Conservation (phyloP, 495 filamentous ascomycete genomes). For the Apiosordaria backusii region DNA sequence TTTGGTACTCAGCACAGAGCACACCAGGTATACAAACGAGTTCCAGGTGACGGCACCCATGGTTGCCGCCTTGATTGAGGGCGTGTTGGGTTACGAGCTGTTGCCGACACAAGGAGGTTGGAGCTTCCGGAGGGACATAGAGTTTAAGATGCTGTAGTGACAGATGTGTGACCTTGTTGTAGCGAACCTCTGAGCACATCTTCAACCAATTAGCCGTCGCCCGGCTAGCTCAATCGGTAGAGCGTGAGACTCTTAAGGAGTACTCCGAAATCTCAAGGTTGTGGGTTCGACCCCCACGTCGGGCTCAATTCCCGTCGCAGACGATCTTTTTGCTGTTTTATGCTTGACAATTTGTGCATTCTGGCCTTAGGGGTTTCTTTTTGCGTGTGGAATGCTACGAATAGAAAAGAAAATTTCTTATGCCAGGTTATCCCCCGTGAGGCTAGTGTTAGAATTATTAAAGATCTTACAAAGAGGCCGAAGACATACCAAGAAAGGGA, state of each 20-base stretch:
- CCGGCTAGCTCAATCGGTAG: constrained; percentile 78
- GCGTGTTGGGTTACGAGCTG: constrained; percentile 38
- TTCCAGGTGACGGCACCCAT: constrained; percentile 35
- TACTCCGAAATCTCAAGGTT: constrained; percentile 24
- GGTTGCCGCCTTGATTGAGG: constrained; percentile 37
- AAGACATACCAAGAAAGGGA: neutral
- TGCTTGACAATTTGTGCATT: neutral
- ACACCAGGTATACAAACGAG: constrained; percentile 23
- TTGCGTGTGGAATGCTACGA: neutral
- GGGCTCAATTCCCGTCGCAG: constrained; percentile 25
- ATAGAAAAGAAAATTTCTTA: no score
- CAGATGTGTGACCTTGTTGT: no score
- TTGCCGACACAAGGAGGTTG: constrained; percentile 22
- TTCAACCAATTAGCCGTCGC: constrained; percentile 12
- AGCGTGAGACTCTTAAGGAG: constrained; percentile 75
- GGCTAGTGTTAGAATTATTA: neutral
- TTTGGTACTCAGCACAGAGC: constrained; percentile 30
- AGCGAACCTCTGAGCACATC: no score
- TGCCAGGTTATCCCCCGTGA: neutral
- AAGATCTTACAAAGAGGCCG: neutral
- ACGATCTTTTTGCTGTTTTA: constrained; percentile 6
- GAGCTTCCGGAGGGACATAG: constrained; percentile 24
- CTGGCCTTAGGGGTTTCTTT: neutral
- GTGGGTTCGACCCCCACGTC: constrained; percentile 28
- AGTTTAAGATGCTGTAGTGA: constrained; percentile 17